Evolutionary conservation across 2,329 filamentous ascomycete genomes (phyloP).

Genomic region (Aspergillus ochraceus): DNA sequence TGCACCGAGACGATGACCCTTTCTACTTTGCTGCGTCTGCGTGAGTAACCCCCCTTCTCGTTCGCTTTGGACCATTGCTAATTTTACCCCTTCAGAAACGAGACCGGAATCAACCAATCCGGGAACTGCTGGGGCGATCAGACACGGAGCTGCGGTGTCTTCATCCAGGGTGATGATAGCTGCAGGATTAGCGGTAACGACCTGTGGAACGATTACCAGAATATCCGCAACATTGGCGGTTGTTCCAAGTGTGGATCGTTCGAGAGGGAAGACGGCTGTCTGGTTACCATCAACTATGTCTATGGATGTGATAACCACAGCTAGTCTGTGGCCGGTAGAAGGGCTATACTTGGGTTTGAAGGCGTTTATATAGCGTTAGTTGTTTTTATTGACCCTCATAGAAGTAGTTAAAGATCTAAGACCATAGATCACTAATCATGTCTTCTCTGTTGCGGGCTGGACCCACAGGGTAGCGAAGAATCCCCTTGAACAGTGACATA

Average conservation of each 20-base stretch:
- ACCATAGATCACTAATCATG: too few relatives aligned
- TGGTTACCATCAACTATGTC: conserved; percentile 18
- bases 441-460: too few relatives aligned
- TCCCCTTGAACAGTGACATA: too few relatives aligned
- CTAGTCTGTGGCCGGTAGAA: too few relatives aligned
- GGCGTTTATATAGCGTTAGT: too few relatives aligned
- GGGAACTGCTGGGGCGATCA: conserved; percentile 17
- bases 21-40: conserved; percentile 5
- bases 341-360: too few relatives aligned
- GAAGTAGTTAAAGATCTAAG: too few relatives aligned
- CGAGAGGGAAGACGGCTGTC: conserved; percentile 13
- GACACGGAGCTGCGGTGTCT: conserved; percentile 13
- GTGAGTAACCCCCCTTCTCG: conserved; percentile 1
- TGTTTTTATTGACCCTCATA: too few relatives aligned
- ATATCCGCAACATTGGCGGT: conserved; percentile 15
- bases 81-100: conserved; percentile 1
- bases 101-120: conserved; percentile 5
- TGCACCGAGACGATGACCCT: conserved; percentile 8
- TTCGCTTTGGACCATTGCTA: not conserved
- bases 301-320: conserved; percentile 15
- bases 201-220: conserved; percentile 18
- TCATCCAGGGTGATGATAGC: conserved; percentile 11
- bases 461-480: too few relatives aligned
- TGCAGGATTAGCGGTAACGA: conserved; percentile 16
- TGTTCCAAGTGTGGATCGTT: conserved; percentile 17